These are phyloP conservation scores for Kwoniella sp. DNA, from an alignment of 768 basidiomycete species.

Conservation along the genomic window DNA sequence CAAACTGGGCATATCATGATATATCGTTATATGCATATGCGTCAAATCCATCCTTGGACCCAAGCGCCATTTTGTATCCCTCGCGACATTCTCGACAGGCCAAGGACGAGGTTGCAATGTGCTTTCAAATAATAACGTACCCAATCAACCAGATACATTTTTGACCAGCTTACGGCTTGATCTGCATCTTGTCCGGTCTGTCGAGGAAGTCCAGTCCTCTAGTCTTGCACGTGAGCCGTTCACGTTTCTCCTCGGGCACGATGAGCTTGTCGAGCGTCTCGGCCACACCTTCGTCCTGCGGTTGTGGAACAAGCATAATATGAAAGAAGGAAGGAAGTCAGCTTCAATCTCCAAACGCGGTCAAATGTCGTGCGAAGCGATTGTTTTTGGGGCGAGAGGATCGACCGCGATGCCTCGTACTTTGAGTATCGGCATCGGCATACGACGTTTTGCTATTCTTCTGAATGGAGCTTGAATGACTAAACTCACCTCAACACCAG, in stretches of 20 bases:
- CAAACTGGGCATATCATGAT: no score
- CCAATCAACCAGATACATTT: no score
- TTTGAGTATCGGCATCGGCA: no score
- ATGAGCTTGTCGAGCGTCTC: constrained; percentile 36
- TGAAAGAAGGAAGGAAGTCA: background rate
- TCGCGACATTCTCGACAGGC: no score
- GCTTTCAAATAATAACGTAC: no score
- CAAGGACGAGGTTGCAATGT: no score
- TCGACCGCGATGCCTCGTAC: no score
- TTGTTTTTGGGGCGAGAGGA: no score
- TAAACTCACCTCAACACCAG: constrained; percentile 30
- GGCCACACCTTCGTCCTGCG: constrained; percentile 32
- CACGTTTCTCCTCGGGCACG: constrained; percentile 37
- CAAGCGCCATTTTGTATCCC: no score
- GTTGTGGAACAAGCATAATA: background rate
- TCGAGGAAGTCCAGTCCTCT: constrained; percentile 45
- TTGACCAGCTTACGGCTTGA: constrained; percentile 6
- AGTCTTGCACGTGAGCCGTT: constrained; percentile 41
- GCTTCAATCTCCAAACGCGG: background rate
- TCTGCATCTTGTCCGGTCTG: constrained; percentile 19
- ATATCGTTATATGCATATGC: background rate
- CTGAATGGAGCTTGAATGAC: no score
- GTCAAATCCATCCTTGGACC: background rate
- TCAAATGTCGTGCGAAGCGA: no score
- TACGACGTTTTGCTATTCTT: no score